phyloP scores from a whole-genome alignment of 2,329 filamentous ascomycete genomes.

The Pseudocercospora vitis region DNA sequence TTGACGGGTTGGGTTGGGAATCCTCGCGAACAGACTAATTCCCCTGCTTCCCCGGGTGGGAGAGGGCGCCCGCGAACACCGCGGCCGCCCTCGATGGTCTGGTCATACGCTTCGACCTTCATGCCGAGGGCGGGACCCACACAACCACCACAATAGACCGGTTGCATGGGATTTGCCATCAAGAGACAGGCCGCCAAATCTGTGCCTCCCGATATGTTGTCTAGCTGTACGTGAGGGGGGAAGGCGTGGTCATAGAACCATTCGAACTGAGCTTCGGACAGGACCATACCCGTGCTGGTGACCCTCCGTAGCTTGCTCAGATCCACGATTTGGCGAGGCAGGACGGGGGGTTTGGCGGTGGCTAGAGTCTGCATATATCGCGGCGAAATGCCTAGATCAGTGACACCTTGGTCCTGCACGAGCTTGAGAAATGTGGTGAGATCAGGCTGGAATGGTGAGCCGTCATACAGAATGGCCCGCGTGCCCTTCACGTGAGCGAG shows the following conservation, averaged over 20 bases:
- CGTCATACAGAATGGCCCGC: constrained; percentile 73
- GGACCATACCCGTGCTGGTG: constrained; percentile 76
- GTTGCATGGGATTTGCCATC: constrained; percentile 66
- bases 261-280: constrained; percentile 73
- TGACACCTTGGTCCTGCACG: constrained; percentile 63
- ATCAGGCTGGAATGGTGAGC: constrained; percentile 74
- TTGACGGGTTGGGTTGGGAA: constrained; percentile 73
- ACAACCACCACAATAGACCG: constrained; percentile 62
- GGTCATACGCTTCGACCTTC: constrained; percentile 62
- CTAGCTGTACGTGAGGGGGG: constrained; percentile 64
- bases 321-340: constrained; percentile 63
- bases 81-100: constrained; percentile 44
- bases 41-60: constrained; percentile 66
- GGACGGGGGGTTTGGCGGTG: constrained; percentile 56
- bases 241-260: constrained; percentile 78
- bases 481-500: constrained; percentile 60
- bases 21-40: constrained; percentile 66
- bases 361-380: constrained; percentile 73
- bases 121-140: constrained; percentile 56
- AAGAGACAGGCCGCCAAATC: constrained; percentile 69
- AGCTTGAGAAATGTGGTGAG: constrained; percentile 63
- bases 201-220: constrained; percentile 75
- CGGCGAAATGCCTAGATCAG: constrained; percentile 72
- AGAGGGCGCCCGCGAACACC: constrained; percentile 53
- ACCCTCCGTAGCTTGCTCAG: constrained; percentile 63